These are phyloP conservation scores for Luffa acutangula DNA, from an alignment of 306 rosid species.

Conservation along the genomic window DNA sequence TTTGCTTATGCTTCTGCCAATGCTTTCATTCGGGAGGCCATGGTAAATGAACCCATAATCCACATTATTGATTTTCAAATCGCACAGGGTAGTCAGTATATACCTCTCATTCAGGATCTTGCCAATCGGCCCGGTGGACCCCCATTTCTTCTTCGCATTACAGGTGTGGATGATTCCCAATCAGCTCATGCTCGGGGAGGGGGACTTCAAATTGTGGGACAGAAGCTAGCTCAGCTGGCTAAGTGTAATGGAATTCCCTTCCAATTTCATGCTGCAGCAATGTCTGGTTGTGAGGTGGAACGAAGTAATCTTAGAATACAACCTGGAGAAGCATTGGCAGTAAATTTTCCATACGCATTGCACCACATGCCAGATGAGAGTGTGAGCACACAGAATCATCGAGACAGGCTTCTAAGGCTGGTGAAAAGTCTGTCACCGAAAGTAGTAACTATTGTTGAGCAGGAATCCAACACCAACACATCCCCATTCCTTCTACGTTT, in stretches of 20 bases:
- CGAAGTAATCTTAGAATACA: slow-evolving; percentile 29
- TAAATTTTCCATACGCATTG: slow-evolving; percentile 62
- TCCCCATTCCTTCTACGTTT: slow-evolving; percentile 66
- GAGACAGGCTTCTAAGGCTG: slow-evolving; percentile 70
- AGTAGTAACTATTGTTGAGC: slow-evolving; percentile 75
- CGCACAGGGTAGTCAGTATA: slow-evolving; percentile 83
- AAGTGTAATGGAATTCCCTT: slow-evolving; percentile 38
- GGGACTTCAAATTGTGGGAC: slow-evolving; percentile 63
- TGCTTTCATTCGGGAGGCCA: slow-evolving; percentile 48
- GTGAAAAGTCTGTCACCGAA: slow-evolving; percentile 73
- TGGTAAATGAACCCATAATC: slow-evolving; percentile 51
- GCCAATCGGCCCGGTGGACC: slow-evolving; percentile 46
- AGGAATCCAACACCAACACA: slow-evolving; percentile 95
- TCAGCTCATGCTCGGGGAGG: slow-evolving; percentile 87
- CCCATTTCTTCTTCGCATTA: slow-evolving; percentile 45
- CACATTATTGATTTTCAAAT: slow-evolving; percentile 94
- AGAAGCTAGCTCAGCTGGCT: slow-evolving; percentile 35
- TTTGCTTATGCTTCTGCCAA: slow-evolving; percentile 73
- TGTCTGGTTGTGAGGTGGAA: slow-evolving; percentile 60
- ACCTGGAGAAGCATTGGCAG: slow-evolving; percentile 61
- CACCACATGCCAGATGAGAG: slow-evolving; percentile 99
- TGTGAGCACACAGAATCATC: slow-evolving; percentile 72
- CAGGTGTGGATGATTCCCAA: slow-evolving; percentile 81
- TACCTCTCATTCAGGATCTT: slow-evolving; percentile 46
- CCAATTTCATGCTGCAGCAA: slow-evolving; percentile 68